Evolutionary conservation across 257 asterid genomes (phyloP), one percentile per base, ranked within the genome.

Genomic region (Gentiana straminea): DNA sequence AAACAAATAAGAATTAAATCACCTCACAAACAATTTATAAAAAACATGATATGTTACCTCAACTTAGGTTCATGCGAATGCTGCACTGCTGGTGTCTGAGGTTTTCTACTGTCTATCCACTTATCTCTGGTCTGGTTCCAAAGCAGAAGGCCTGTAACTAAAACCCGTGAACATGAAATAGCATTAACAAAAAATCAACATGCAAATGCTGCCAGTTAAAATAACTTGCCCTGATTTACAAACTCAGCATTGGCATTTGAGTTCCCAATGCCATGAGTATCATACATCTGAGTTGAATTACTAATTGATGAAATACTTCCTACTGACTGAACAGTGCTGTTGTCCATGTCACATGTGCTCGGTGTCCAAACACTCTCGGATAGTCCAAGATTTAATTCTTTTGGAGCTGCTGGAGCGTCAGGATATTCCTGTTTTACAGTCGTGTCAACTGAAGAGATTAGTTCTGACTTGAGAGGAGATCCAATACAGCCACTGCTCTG

Each of bases 401-500:
- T 71, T 49, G 81, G 36, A 46, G 63, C 58, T 65, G 46, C 54
- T 59, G 60, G 56, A n/a, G 53, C 56, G 44, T 58, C 51, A 60
- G 51, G 68, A 55, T 46, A 75, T 53, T 63, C 74, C 72, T 68
- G 75, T 63, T 73, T 69, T 50, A 70, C 61, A 4, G 81, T 69
- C 57, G 73, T 78, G 32, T 74, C 64, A 47, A 58, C 71, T 24
- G 86, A 51, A 45, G 81, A 59, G 66, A 55, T 77, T 67, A 79
- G 66, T 67, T 78, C 63, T 64, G 80, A 62, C 79, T 73, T 67
- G 65, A 45, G 49, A 81, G 63, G 61, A 73, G 79, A 75, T 74
- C 96, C 96, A 80, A 90, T 67, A 90, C 94, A 90, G 64, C 92
- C 80, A 79, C 92, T 91, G 96, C 80, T 72, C 96, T 91, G 95